Evolutionary conservation across 208 protist genomes (phyloP), one percentile per base, ranked within the genome.

Genomic region (Wallacemonas sp.): DNA sequence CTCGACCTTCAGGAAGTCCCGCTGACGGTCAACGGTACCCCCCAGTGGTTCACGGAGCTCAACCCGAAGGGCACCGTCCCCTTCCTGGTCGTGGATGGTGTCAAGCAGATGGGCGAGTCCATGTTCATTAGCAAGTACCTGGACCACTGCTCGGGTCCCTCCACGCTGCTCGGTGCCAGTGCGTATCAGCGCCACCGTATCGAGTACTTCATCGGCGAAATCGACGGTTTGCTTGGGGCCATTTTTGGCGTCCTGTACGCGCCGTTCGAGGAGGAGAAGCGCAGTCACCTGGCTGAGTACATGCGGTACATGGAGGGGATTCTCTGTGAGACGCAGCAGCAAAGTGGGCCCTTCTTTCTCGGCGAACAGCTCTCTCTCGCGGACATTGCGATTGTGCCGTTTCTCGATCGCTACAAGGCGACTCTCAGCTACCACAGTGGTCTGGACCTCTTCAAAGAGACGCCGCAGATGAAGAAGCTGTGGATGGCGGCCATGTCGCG

Each of bases 291-390:
- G 9, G 43, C n/a, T n/a, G 61, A 43, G 41, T 41, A 48, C 61
- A 6, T 66, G 21, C 33, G 32, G 11, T 44, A 54, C 43, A 21
- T 66, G 41, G 61, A 66, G 21, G 33, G 33, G 16, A 43, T 66
- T 27, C 26, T 66, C 11, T 9, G 36, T 27, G 61, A 48, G 61
- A 39, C 52, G 12, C 61, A 66, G 24, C 17, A 17, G 4, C 19
- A 29, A n/a, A 32, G 41, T 8, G 76, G 76, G 4, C 76, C 76
- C 5, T 82, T 82, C 48, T 67, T 75, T 44, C 64, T 65, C 34
- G 76, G 76, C 17, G 39, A 43, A 23, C 41, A 43, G 29, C 43
- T 78, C 38, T 72, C 71, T 1, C 61, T 65, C 26, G 76, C 49
- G 1, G 76, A 82, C 44, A 26, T 82, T 11, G 63, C 41, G 26